Base-by-base conservation (phyloP, 192 early-diverging fungal species). In the Coemansia sp. region DNA sequence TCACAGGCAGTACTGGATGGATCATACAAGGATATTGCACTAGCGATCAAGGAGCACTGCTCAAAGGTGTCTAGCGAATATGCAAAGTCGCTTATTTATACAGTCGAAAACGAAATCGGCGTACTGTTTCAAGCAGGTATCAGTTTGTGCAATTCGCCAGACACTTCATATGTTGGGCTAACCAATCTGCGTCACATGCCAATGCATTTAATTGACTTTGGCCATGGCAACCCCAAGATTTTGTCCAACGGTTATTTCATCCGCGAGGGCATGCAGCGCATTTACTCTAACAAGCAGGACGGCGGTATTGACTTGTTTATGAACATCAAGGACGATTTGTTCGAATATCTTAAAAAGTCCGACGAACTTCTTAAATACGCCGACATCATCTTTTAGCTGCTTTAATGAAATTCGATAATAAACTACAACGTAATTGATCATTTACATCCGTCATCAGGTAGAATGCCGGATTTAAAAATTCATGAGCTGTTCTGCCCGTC, bases 401-500 rank as follows among this genome's bases (percentile, higher is more conserved):
- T 29, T 29, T 29, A 4, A 29, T 29, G 4, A 29, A 29, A 29
- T 6, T 29, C 27, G 27, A 29, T 29, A 3, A 29, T 29, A 29
- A 29, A 29, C 6, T 4, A 29, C 27, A 29, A 6, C 27, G 6
- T 29, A 29, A 6, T 29, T 29, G 27, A 29, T 29, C 27, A 29
- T 29, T 6, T 6, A 29, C 27, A 29, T 6, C 6, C 6, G 27
- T 3, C 0, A 29, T 29, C 27, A 29, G 27, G 27, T 29, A 29
- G 27, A 6, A 29, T 29, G 27, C 21, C 21, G 21, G 21, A 21
- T 21, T 21, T 21, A 21, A 21, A 21, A 21, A 84, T 98, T 12
- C 87, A 88, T 45, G 83, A 86, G 52, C 84, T 89, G 58, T 96
- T 97, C 87, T 92, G 86, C 48, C 85, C 90, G 52, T 88, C 89